phyloP scores from a whole-genome alignment of 2,329 filamentous ascomycete genomes.

The Penicillium griseofulvum region DNA sequence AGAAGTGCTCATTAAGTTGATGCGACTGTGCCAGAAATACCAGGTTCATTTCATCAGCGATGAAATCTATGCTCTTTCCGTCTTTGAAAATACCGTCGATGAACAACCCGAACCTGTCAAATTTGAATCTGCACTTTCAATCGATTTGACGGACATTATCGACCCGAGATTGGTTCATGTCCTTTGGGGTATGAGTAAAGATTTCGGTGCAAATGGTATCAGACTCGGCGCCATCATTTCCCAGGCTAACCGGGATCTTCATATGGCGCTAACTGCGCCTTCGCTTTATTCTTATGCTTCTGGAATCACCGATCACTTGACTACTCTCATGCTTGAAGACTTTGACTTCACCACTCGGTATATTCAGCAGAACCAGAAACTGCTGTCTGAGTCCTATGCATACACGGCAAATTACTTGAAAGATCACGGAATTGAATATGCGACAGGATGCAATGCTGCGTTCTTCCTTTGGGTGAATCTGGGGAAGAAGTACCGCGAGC shows the following conservation, averaged over 20 bases:
- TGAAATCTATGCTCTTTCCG: slow-evolving; percentile 58
- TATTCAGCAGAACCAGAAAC: slow-evolving; percentile 44
- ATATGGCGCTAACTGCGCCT: slow-evolving; percentile 40
- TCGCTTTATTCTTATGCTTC: slow-evolving; percentile 50
- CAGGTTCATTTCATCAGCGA: slow-evolving; percentile 56
- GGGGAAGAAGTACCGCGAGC: slow-evolving; percentile 29
- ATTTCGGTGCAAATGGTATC: slow-evolving; percentile 59
- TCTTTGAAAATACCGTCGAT: slow-evolving; percentile 46
- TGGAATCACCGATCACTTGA: slow-evolving; percentile 40
- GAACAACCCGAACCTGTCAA: slow-evolving; percentile 19
- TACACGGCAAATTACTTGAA: slow-evolving; percentile 41
- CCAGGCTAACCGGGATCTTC: slow-evolving; percentile 45
- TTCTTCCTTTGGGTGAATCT: slow-evolving; percentile 59
- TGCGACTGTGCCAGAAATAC: slow-evolving; percentile 52
- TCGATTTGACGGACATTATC: slow-evolving; percentile 47
- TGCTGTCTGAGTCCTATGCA: slow-evolving; percentile 42
- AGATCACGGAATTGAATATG: slow-evolving; percentile 47
- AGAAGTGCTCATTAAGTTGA: slow-evolving; percentile 41
- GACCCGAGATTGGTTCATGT: slow-evolving; percentile 53
- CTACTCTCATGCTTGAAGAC: slow-evolving; percentile 47
- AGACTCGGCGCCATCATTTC: slow-evolving; percentile 53
- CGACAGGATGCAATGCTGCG: slow-evolving; percentile 52
- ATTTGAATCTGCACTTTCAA: slow-evolving; percentile 50
- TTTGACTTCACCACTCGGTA: slow-evolving; percentile 46
- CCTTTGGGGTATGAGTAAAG: slow-evolving; percentile 48